phyloP scores from a whole-genome alignment of 2,329 filamentous ascomycete genomes.

The Aspergillus versicolor region DNA sequence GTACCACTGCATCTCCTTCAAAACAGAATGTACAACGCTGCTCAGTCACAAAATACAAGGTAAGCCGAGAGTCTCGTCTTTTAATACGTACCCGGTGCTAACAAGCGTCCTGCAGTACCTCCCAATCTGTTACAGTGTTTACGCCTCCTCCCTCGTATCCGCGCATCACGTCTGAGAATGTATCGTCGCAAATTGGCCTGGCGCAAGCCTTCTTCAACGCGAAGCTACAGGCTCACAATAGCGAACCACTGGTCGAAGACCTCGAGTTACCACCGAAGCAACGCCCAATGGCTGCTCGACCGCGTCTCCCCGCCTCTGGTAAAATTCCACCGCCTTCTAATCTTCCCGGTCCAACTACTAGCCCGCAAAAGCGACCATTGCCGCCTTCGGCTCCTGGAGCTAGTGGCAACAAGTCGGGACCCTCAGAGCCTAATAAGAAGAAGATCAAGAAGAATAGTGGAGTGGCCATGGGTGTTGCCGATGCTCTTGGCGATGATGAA shows the following conservation, averaged over 20 bases:
- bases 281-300: conserved; percentile 50
- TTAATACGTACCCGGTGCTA: conserved; percentile 10
- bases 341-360: conserved; percentile 32
- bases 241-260: conserved; percentile 85
- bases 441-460: conserved; percentile 44
- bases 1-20: conserved; percentile 94
- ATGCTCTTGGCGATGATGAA: conserved; percentile 29
- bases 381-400: conserved; percentile 26
- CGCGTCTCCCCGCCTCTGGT: conserved; percentile 47
- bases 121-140: conserved; percentile 57
- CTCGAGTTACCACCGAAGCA: conserved; percentile 94
- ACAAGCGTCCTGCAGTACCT: conserved; percentile 22
- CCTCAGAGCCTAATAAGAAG: conserved; percentile 42
- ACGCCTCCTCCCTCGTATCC: conserved; percentile 69
- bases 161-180: conserved; percentile 74
- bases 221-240: conserved; percentile 80
- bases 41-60: conserved; percentile 71
- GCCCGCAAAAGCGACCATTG: conserved; percentile 43
- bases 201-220: conserved; percentile 88
- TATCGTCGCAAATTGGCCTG: conserved; percentile 79
- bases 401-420: conserved; percentile 26
- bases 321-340: conserved; percentile 42
- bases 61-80: conserved; percentile 32
- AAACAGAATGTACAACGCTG: conserved; percentile 81
- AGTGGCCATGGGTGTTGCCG: conserved; percentile 25